Evolutionary conservation across 176 grass and related monocot species (phyloP), one percentile per base, ranked within the genome.

Genomic region (Oryza brachyantha): DNA sequence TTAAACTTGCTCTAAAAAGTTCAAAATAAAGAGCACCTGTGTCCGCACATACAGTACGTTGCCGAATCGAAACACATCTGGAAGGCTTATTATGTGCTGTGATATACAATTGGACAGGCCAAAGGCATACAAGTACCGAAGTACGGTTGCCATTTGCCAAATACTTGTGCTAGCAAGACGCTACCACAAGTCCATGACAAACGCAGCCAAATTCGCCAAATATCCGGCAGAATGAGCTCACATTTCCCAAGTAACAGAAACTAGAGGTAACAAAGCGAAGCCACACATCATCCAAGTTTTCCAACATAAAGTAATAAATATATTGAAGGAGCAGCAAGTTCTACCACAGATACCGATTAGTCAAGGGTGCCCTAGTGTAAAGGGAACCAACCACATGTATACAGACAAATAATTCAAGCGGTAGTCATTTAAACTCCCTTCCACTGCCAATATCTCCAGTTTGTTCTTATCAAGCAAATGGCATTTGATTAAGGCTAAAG

Each of bases 391-490:
- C 77, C 75, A 46, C 28, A 65, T 27, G 73, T 72, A 59, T 85
- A 85, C 83, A 89, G 72, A 61, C 72, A 77, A 81, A 89, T 76
- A 89, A 81, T 72, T 85, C 37, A 19, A 81, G 72, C 40, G 59
- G 38, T 48, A 72, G 66, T 71, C 77, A 81, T 77, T 64, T 60
- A 85, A 68, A 85, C 78, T 81, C 61, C 43, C 66, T 81, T 81
- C 87, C 70, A 76, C 45, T 75, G 78, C 83, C 85, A 71, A 72
- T 61, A 81, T 32, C 78, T 89, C 66, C 82, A 82, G 37, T 77
- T 57, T 78, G 78, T 61, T 89, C 73, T 81, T 77, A 89, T 77
- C 83, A 89, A 84, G 78, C 67, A 82, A 89, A 81, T 78, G 83
- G 60, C 66, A 81, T 73, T 85, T 45, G 48, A 85, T 77, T 78